A percentile compares a stretch with the other conserved stretches of the same genome.
phyloP scores from a whole-genome alignment of 1,284 basidiomycete species.

The Microstroma glucosiphilum region DNA sequence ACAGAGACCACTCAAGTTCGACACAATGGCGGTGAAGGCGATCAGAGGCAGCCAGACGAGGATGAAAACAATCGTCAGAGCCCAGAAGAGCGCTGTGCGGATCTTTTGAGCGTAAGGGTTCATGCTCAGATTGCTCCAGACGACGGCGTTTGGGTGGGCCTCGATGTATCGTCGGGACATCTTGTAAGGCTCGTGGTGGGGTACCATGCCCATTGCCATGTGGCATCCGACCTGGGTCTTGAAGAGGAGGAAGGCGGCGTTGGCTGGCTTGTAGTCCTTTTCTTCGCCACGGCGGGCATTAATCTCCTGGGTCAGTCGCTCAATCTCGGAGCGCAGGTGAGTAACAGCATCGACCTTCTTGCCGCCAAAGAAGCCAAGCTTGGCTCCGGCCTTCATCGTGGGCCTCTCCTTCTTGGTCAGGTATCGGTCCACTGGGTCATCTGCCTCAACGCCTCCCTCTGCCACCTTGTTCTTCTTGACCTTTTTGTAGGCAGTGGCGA shows the following conservation, averaged over 20 bases:
- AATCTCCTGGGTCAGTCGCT: constrained; percentile 56
- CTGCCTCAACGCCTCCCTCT: constrained; percentile 18
- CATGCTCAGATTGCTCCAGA: constrained; percentile 79
- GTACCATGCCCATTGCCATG: constrained; percentile 28
- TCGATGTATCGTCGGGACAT: constrained; percentile 39
- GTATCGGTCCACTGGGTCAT: constrained; percentile 38
- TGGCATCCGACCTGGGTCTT: constrained; percentile 72
- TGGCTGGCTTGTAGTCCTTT: constrained; percentile 58
- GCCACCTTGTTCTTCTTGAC: constrained; percentile 48
- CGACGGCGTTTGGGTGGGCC: constrained; percentile 61
- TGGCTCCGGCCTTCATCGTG: constrained; percentile 64
- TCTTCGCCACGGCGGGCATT: constrained; percentile 57
- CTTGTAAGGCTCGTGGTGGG: constrained; percentile 41
- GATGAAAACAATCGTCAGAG: constrained; percentile 60
- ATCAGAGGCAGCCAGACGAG: constrained; percentile 58
- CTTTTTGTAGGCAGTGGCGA: constrained; percentile 67
- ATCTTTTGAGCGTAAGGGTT: constrained; percentile 81
- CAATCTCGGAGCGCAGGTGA: constrained; percentile 66
- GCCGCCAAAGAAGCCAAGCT: constrained; percentile 58
- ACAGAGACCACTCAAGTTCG: constrained; percentile 72
- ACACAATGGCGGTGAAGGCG: constrained; percentile 75
- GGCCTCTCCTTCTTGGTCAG: constrained; percentile 58
- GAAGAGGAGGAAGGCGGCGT: constrained; percentile 75
- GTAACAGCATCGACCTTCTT: constrained; percentile 76
- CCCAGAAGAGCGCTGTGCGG: constrained; percentile 55